Evolutionary conservation across 2,329 filamentous ascomycete genomes (phyloP), one percentile per base, ranked within the genome.

Genomic region (Acrocalymma vagum): DNA sequence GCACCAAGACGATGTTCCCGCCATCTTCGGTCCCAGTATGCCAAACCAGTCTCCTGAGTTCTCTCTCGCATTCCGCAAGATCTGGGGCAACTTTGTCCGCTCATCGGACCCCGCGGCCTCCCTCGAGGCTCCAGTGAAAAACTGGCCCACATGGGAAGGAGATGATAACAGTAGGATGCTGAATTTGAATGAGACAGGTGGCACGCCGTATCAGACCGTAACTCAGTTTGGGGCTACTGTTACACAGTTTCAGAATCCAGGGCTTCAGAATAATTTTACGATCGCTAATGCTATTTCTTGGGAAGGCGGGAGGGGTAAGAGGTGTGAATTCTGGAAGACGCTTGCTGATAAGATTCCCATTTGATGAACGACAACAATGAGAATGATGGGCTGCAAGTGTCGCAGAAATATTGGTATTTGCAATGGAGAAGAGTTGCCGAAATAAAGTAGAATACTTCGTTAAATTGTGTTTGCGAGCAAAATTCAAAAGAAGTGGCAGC

Each of bases 131-230:
- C 38, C 34, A 20, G 16, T 32, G 10, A 28, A 27, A 2, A 27
- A 34, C 5, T 30, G 6, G 6, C 29, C 46, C 6, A 16, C 27
- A 8, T 37, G 37, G 25, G 13, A 7, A 4, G 24, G 15, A 3
- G 42, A 29, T 3, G 6, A 14, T 6, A 18, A 22, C 9, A 26
- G 29, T 13, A 5, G 31, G 29, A 33, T 55, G 46, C 16, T 43
- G n/a, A 45, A 51, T 31, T 21, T 57, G 11, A 53, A 55, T 20
- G 29, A 36, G n/a, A 57, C 53, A 6, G 53, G 53, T 10, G 53
- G 53, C 9, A 37, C 29, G 23, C 18, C 46, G n/a, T 46, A 50
- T 40, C 13, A 29, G 25, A 25, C 29, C 5, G 27, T 32, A 5
- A 34, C 32, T n/a, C 28, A 39, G 6, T 33, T 31, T 31, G 39